Percentiles rank a stretch among this genome's conserved stretches.
Conservation (phyloP, 805 yeast species). For the Saturnispora serradocipensis region DNA sequence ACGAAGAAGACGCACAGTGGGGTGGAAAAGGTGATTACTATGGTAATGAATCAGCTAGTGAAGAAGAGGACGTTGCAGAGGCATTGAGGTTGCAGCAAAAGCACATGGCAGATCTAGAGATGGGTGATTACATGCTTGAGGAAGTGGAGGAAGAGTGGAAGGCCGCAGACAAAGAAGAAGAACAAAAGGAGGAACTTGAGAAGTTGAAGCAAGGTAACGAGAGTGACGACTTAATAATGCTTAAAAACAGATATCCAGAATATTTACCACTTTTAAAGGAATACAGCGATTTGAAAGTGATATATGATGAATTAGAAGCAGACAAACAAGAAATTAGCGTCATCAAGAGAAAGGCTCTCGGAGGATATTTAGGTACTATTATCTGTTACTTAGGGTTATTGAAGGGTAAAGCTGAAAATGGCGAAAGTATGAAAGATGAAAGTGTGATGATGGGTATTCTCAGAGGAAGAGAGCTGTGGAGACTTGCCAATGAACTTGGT, state of each 20-base stretch:
- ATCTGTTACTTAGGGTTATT: slow-evolving; percentile 73
- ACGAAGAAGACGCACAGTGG: slow-evolving; percentile 31
- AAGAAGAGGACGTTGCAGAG: slow-evolving; percentile 69
- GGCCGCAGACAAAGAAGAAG: slow-evolving; percentile 30
- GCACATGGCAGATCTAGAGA: slow-evolving; percentile 64
- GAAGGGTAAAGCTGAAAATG: slow-evolving; percentile 42
- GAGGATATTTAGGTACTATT: slow-evolving; percentile 72
- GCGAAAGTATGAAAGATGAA: slow-evolving; percentile 71
- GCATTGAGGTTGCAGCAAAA: slow-evolving; percentile 79
- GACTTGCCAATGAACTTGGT: slow-evolving; percentile 53
- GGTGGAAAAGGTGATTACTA: slow-evolving; percentile 46
- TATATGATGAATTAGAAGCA: slow-evolving; percentile 30
- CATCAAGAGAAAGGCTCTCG: slow-evolving; percentile 58
- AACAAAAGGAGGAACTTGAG: slow-evolving; percentile 35
- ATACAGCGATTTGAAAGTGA: slow-evolving; percentile 33
- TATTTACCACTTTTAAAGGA: slow-evolving; percentile 70
- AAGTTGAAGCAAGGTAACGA: background rate
- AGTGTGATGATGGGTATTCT: slow-evolving; percentile 84
- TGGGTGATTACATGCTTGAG: slow-evolving; percentile 71
- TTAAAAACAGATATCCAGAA: slow-evolving; percentile 53
- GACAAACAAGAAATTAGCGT: slow-evolving; percentile 16
- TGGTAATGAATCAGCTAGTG: slow-evolving; percentile 67
- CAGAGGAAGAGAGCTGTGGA: slow-evolving; percentile 80
- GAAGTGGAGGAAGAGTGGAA: slow-evolving; percentile 76
- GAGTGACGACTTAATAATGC: background rate